Evolutionary conservation across 2,329 filamentous ascomycete species (phyloP), one percentile per base, ranked within the genome.

Genomic region (Hymenoscyphus repandus): DNA sequence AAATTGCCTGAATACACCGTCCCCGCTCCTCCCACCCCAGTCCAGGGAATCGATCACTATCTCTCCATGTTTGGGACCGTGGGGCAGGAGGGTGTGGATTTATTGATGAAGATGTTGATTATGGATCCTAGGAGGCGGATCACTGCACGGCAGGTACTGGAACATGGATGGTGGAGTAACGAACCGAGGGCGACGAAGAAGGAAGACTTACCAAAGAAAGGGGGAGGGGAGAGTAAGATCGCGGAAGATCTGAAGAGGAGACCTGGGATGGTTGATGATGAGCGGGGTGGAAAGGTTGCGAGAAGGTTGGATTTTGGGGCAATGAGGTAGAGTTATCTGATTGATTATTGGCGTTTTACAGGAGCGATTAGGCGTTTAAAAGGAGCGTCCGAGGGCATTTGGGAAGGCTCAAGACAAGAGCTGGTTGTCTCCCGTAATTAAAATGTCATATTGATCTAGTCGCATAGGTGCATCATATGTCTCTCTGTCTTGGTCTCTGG

Each of bases 91-190:
- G 93, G 93, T 39, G 89, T 95, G 30, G 91, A 97, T 67, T 72
- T 99, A 53, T 75, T 99, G 45, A 88, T 93, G 76, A 82, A 81
- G 59, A 95, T 95, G 70, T 76, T 96, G 54, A 78, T 80, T 11
- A 78, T 97, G 55, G 90, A 99, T 70, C 93, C 93, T n/a, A 80
- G 83, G 64, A 90, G 86, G 69, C 78, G 93, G 52, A 85, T 89
- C 62, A 89, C 84, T 0, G 89, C 91, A 0, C 75, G 79, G 33
- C 80, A 88, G 56, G 85, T 93, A 66, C 76, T 99, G 49, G 76
- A 83, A 66, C 91, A 97, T 67, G 73, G 78, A 43, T 99, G 89
- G 84, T 99, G 92, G 90, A 80, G 80, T 37, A 80, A 79, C 20
- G 86, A 93, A 33, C 93, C 93, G 0, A 82, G 83, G 59, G 92